Base-by-base conservation (phyloP, 2,329 filamentous ascomycete species). In the Metarhizium humberi region DNA sequence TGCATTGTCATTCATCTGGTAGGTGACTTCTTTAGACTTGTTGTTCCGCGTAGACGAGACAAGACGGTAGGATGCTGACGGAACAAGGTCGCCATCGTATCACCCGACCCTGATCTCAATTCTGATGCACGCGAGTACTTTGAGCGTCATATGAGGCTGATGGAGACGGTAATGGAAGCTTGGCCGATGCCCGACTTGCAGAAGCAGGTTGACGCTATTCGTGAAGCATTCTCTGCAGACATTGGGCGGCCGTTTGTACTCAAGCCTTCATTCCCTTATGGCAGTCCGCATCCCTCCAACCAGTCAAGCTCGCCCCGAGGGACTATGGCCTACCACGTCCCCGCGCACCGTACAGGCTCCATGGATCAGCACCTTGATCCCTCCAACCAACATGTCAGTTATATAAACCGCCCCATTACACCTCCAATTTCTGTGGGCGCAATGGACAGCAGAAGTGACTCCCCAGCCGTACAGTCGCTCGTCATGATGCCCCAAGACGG, bases 1-100 rank as follows among this genome's bases (percentile, higher is more conserved):
- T 96, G 92, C 74, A 92, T 92, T 29, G 92, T 96, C 71, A 80
- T 97, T 54, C 92, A 97, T 70, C 72, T 97, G 71, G 92, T 96
- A 78, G 71, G 90, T 80, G n/a, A 34, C 32, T 34, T 34, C 10
- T 7, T 11, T 1, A 34, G 32, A 34, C 32, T 11, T 34, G 32
- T 11, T 34, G 32, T 11, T 34, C 32, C 32, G 10, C 32, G 32
- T 25, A 36, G 34, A 36, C 34, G 34, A 36, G 34, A 36, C 34
- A 13, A 36, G 13, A 42, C n/a, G 45, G n/a, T 38, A 18, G 30
- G 16, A 52, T 61, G 54, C 56, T 50, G 43, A 45, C 5, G 29
- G 42, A 55, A 56, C 7, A 34, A 95, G 92, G 87, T 96, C 61
- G 92, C 92, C 4, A 86, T 96, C 58, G 95, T 92, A 14, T 96